phyloP scores from a whole-genome alignment of 108 stramenopile genomes.

The Skeletonema potamos region DNA sequence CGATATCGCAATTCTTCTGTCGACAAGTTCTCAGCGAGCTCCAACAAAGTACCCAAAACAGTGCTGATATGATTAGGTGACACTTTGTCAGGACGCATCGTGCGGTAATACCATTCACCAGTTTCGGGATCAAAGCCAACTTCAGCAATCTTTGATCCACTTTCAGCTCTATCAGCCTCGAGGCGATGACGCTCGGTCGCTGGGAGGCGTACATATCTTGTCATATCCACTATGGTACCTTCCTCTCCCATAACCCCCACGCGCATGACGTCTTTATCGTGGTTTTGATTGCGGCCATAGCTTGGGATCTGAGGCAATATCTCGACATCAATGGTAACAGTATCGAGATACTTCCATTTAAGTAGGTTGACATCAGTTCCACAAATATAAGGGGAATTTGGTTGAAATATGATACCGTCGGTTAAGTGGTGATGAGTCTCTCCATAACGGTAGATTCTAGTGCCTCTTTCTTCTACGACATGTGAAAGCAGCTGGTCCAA shows the following conservation, averaged over 20 bases:
- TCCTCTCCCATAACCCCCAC: slow-evolving; percentile 82
- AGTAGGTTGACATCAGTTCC: slow-evolving; percentile 87
- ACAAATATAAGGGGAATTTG: slow-evolving; percentile 88
- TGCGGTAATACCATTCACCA: slow-evolving; percentile 91
- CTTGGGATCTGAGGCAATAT: slow-evolving; percentile 54
- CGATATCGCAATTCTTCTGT: slow-evolving; percentile 87
- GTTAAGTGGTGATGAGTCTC: slow-evolving; percentile 89
- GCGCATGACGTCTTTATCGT: slow-evolving; percentile 47
- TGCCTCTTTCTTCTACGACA: slow-evolving; percentile 79
- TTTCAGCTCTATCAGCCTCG: slow-evolving; percentile 78
- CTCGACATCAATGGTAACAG: slow-evolving; percentile 94
- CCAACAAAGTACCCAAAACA: slow-evolving; percentile 82
- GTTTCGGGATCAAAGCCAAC: slow-evolving; percentile 88
- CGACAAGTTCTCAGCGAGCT: slow-evolving; percentile 82
- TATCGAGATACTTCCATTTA: slow-evolving; percentile 98
- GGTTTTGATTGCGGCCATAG: slow-evolving; percentile 28
- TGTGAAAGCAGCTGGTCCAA: slow-evolving; percentile 65
- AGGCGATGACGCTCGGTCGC: slow-evolving; percentile 73
- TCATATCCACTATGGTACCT: slow-evolving; percentile 79
- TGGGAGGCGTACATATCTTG: slow-evolving; percentile 73
- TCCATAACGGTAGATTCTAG: slow-evolving; percentile 71
- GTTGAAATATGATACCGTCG: slow-evolving; percentile 90
- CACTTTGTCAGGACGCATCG: slow-evolving; percentile 86
- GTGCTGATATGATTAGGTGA: slow-evolving; percentile 86
- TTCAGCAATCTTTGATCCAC: slow-evolving; percentile 74